Conservation (phyloP, 192 early-diverging fungal species). For the Podila epigama region DNA sequence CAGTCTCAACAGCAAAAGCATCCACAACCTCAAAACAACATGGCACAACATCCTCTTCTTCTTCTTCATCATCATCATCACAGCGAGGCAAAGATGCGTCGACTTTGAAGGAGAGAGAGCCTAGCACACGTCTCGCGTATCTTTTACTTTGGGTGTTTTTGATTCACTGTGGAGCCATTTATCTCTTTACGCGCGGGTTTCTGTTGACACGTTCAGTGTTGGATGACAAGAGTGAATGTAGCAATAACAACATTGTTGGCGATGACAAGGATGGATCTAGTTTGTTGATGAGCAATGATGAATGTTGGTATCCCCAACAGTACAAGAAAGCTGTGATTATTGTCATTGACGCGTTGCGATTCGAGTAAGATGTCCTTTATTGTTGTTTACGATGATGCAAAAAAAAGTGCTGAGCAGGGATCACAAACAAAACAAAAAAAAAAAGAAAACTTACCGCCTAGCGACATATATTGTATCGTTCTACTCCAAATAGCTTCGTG, state of each 20-base stretch:
- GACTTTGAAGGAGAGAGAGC: constrained; percentile 16
- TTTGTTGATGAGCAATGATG: not conserved
- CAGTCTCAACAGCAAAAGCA: too few relatives aligned
- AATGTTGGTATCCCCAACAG: constrained; percentile 56
- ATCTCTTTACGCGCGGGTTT: constrained; percentile 76
- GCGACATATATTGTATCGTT: too few relatives aligned
- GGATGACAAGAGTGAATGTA: constrained; percentile 56
- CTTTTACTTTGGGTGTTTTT: constrained; percentile 49
- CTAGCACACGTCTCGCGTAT: constrained; percentile 41
- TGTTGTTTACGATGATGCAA: not conserved
- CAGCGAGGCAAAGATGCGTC: not conserved
- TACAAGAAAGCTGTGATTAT: constrained; percentile 69
- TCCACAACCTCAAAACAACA: too few relatives aligned
- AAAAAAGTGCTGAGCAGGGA: not conserved
- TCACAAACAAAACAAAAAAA: not conserved
- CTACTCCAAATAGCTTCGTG: constrained; percentile 24
- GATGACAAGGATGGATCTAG: not conserved
- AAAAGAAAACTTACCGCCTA: too few relatives aligned
- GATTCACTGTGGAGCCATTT: constrained; percentile 61
- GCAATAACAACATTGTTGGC: constrained; percentile 24
- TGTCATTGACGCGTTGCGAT: constrained; percentile 78
- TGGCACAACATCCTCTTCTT: not conserved
- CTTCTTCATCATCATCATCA: not conserved
- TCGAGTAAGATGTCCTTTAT: constrained; percentile 51
- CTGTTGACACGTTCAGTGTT: constrained; percentile 73